These are phyloP conservation scores for Astrocystis sublimbata DNA, from an alignment of 495 filamentous ascomycete genomes.

Conservation along the genomic window DNA sequence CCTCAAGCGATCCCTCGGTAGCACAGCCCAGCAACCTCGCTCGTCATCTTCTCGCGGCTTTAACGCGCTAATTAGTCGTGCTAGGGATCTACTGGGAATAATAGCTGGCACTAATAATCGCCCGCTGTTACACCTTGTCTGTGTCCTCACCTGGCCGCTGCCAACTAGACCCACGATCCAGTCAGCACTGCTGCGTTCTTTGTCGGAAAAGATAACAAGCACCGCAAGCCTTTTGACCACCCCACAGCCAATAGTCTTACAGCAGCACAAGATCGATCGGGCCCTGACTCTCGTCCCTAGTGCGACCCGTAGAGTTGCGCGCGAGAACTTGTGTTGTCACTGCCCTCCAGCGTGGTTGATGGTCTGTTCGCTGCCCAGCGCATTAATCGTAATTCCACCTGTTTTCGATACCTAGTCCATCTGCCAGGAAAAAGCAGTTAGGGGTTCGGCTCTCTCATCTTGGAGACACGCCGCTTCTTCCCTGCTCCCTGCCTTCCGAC, in stretches of 20 bases:
- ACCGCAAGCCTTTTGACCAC: neutral
- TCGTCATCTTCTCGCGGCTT: neutral
- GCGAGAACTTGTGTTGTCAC: neutral
- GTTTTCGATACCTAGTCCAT: neutral
- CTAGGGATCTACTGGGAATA: too few relatives aligned
- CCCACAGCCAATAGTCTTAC: conserved; percentile 1
- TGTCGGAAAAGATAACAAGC: neutral
- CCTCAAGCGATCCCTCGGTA: neutral
- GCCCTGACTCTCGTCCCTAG: neutral
- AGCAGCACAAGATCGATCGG: neutral
- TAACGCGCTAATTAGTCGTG: conserved; percentile 8
- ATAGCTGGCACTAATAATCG: conserved; percentile 1
- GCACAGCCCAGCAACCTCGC: neutral
- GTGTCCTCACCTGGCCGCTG: too few relatives aligned
- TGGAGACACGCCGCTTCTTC: neutral
- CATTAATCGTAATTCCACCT: neutral
- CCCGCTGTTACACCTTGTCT: neutral
- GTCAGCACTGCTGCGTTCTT: conserved; percentile 1
- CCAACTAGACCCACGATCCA: neutral
- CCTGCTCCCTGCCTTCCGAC: neutral
- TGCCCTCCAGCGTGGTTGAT: neutral
- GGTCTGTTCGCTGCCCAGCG: neutral
- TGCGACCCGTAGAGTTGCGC: neutral
- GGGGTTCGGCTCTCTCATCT: neutral
- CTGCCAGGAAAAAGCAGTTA: neutral